Percentiles rank a stretch among this genome's conserved stretches.
phyloP scores from a whole-genome alignment of 2,329 filamentous ascomycete genomes.

The Fusarium sp. region DNA sequence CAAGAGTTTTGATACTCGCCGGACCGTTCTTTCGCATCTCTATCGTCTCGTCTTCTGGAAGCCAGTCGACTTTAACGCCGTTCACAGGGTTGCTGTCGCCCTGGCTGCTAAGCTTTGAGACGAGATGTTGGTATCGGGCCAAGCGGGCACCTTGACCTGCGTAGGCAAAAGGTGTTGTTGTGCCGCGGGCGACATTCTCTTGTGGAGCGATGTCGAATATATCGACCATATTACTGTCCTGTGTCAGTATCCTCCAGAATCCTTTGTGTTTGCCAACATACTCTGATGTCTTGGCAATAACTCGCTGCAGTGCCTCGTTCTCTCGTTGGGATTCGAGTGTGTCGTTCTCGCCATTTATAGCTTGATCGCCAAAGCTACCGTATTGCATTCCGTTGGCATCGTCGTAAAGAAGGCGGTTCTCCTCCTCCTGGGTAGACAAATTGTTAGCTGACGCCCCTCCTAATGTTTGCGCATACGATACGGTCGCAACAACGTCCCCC shows the following conservation, averaged over 20 bases:
- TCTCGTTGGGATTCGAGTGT: constrained; percentile 73
- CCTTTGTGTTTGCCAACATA: constrained; percentile 52
- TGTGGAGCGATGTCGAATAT: constrained; percentile 74
- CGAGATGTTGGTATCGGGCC: constrained; percentile 71
- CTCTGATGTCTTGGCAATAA: constrained; percentile 75
- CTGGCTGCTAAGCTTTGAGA: constrained; percentile 69
- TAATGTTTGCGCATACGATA: not conserved
- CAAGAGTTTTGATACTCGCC: constrained; percentile 52
- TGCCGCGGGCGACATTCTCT: constrained; percentile 55
- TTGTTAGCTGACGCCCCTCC: constrained; percentile 15
- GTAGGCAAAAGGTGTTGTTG: constrained; percentile 59
- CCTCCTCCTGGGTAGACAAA: constrained; percentile 62
- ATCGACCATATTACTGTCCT: constrained; percentile 72
- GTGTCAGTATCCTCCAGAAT: constrained; percentile 19
- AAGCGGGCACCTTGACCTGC: constrained; percentile 68
- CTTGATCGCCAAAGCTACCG: constrained; percentile 71
- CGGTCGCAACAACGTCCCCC: not conserved
- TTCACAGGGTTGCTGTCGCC: constrained; percentile 54
- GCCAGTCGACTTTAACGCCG: constrained; percentile 67
- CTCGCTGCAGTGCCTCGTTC: constrained; percentile 72
- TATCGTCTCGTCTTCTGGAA: constrained; percentile 63
- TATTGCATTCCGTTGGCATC: constrained; percentile 71
- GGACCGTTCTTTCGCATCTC: constrained; percentile 58
- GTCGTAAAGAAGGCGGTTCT: constrained; percentile 70
- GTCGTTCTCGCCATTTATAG: constrained; percentile 67